Evolutionary conservation across 1,139 yeast genomes (phyloP).

Genomic region (Yamadazyma diddensiae): DNA sequence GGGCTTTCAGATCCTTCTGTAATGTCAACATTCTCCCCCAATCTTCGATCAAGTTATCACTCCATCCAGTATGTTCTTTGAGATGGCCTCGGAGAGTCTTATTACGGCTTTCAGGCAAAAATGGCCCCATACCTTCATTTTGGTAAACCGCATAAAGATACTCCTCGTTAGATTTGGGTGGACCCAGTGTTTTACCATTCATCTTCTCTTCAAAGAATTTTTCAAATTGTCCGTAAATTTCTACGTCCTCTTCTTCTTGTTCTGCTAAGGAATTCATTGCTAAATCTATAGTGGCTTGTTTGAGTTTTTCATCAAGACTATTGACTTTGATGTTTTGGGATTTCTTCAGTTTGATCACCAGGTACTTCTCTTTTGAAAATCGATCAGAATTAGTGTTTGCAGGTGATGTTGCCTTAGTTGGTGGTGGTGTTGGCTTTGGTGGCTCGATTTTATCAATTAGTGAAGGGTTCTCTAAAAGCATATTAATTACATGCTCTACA

Average conservation of each 20-base stretch:
- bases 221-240: slow-evolving; percentile 6
- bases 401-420: not conserved
- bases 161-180: slow-evolving; percentile 24
- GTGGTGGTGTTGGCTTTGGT: not conserved
- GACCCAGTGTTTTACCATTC: not conserved
- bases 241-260: slow-evolving; percentile 8
- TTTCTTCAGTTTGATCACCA: slow-evolving; percentile 5
- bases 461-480: slow-evolving; percentile 60
- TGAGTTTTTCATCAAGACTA: slow-evolving; percentile 8
- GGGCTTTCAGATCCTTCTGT: slow-evolving; percentile 1
- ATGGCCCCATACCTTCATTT: slow-evolving; percentile 44
- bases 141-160: slow-evolving; percentile 57
- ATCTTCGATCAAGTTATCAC: slow-evolving; percentile 90
- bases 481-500: slow-evolving; percentile 58
- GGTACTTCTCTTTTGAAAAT: slow-evolving; percentile 1
- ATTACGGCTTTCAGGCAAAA: slow-evolving; percentile 52
- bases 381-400: not conserved
- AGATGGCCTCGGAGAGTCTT: slow-evolving; percentile 50
- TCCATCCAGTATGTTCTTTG: slow-evolving; percentile 58
- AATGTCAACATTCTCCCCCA: slow-evolving; percentile 73
- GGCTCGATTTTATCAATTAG: slow-evolving; percentile 23
- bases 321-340: slow-evolving; percentile 4
- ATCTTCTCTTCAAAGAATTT: slow-evolving; percentile 6
- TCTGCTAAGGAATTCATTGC: slow-evolving; percentile 8
- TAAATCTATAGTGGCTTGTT: slow-evolving; percentile 6